Percentiles rank a stretch among this genome's conserved stretches.
phyloP scores from a whole-genome alignment of 257 asterid genomes.

The Jaltomata sinuosa region DNA sequence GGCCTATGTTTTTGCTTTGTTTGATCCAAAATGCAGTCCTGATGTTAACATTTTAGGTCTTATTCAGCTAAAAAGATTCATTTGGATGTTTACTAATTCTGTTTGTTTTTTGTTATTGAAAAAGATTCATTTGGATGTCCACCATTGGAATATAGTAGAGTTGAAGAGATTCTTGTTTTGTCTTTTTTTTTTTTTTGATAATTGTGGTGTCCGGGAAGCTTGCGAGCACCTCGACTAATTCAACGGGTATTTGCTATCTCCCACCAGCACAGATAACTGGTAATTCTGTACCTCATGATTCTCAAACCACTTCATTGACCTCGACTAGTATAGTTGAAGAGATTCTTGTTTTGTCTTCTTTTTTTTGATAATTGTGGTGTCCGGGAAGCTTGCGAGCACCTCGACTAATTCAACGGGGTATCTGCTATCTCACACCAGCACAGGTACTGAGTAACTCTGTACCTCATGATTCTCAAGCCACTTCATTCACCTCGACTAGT shows the following conservation, averaged over 20 bases:
- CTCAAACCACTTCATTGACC: not conserved
- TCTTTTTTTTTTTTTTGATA: too few relatives aligned
- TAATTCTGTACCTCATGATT: not conserved
- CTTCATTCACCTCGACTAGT: not conserved
- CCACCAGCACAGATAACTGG: not conserved
- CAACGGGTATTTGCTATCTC: not conserved
- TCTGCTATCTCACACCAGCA: too few relatives aligned
- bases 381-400: too few relatives aligned
- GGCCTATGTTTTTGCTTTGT: not conserved
- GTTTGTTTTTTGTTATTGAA: not conserved
- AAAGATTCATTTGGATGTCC: not conserved
- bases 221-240: not conserved
- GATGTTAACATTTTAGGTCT: not conserved
- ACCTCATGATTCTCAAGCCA: too few relatives aligned
- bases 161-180: not conserved
- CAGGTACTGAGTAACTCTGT: too few relatives aligned
- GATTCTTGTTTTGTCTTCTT: too few relatives aligned
- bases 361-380: too few relatives aligned
- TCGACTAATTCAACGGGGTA: too few relatives aligned
- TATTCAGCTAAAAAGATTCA: not conserved
- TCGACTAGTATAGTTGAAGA: not conserved
- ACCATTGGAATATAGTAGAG: not conserved
- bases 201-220: not conserved
- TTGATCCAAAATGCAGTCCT: not conserved
- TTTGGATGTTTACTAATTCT: not conserved